A percentile compares a stretch with the other conserved stretches of the same genome.
These are phyloP conservation scores for Casuarina cunninghamiana DNA, from an alignment of 306 rosid species.

Conservation along the genomic window DNA sequence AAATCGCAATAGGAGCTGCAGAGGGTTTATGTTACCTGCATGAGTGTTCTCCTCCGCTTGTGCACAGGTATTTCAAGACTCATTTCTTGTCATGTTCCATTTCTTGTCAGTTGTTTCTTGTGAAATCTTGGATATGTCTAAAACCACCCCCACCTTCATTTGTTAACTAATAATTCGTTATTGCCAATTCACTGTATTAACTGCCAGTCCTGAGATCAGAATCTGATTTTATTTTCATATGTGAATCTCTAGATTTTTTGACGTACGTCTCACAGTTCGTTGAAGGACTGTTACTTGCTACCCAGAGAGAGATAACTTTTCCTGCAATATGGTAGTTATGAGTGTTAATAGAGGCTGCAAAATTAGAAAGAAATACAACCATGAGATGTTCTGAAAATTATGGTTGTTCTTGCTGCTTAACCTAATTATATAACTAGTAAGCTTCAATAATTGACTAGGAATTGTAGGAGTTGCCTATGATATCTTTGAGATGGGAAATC, in stretches of 20 bases:
- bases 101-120: neutral
- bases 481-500: neutral
- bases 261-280: neutral
- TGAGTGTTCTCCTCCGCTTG: constrained; percentile 80
- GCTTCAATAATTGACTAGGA: neutral
- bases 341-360: neutral
- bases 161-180: neutral
- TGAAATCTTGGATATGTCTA: too few species aligned
- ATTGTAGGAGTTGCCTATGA: neutral
- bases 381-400: neutral
- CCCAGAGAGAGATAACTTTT: neutral
- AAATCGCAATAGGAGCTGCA: constrained; percentile 93
- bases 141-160: neutral
- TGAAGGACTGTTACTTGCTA: neutral
- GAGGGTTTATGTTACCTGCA: constrained; percentile 78
- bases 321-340: neutral
- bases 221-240: neutral
- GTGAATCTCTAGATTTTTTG: neutral
- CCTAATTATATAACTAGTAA: neutral
- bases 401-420: neutral
- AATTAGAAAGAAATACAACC: neutral
- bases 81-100: neutral
- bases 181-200: neutral
- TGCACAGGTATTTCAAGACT: constrained; percentile 70
- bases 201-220: neutral